Evolutionary conservation across 1,284 basidiomycete species (phyloP).

Genomic region (Naganishia cerealis): DNA sequence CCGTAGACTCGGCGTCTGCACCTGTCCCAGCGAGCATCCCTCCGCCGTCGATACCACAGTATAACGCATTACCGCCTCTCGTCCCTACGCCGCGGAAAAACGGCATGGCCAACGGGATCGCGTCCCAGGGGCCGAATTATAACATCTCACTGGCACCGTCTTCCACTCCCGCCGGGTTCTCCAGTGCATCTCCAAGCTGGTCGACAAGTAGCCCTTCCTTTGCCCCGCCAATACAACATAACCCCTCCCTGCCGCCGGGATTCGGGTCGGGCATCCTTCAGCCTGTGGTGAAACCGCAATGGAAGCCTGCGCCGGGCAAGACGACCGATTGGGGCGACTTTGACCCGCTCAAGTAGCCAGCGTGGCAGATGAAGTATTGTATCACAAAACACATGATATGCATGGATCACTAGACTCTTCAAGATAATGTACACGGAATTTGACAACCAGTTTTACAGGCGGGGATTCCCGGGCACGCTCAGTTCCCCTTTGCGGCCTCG

Average conservation of each 20-base stretch:
- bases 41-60: conserved; percentile 32
- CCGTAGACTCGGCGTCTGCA: conserved; percentile 11
- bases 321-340: conserved; percentile 51
- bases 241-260: conserved; percentile 47
- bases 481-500: conserved; percentile 20
- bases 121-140: conserved; percentile 46
- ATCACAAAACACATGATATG: background rate
- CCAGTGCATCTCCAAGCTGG: conserved; percentile 28
- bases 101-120: background rate
- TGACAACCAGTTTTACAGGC: background rate
- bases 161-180: conserved; percentile 16
- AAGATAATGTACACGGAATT: background rate
- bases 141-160: conserved; percentile 45
- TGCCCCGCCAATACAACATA: conserved; percentile 20
- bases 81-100: conserved; percentile 19
- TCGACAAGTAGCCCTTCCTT: conserved; percentile 17
- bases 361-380: background rate
- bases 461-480: background rate
- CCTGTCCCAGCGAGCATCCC: conserved; percentile 21
- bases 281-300: conserved; percentile 45
- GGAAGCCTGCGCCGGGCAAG: conserved; percentile 36
- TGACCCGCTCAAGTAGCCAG: conserved; percentile 43
- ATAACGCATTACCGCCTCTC: conserved; percentile 17
- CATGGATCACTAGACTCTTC: background rate
- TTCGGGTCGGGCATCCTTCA: conserved; percentile 41